Conservation (phyloP, 306 rosid species). For the Cicer bijugum region DNA sequence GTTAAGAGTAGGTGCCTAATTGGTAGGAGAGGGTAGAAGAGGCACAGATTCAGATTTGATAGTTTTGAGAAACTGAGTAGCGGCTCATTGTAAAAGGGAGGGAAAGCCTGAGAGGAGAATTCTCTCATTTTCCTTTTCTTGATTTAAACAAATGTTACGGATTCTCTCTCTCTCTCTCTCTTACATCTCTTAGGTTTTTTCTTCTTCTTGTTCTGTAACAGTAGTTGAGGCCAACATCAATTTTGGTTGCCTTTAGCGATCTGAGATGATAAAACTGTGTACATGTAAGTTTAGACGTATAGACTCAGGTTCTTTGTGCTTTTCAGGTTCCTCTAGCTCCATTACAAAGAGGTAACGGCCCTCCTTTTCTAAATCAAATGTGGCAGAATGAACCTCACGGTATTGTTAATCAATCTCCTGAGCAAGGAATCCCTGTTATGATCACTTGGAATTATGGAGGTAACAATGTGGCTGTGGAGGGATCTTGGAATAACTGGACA, state of each 20-base stretch:
- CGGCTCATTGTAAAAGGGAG: conserved; percentile 15
- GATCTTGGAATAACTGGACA: conserved; percentile 95
- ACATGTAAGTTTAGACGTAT: conserved; percentile 1
- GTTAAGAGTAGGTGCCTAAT: neutral
- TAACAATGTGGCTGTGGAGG: conserved; percentile 75
- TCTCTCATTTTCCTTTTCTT: neutral
- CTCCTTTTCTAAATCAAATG: conserved; percentile 53
- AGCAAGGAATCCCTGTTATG: conserved; percentile 77
- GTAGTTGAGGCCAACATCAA: neutral
- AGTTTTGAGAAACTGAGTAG: neutral
- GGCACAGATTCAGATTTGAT: conserved; percentile 2
- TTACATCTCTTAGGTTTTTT: neutral
- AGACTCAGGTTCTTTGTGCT: conserved; percentile 39
- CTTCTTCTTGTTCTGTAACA: conserved; percentile 2
- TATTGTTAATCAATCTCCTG: conserved; percentile 59
- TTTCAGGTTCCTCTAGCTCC: conserved; percentile 90
- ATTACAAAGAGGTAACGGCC: conserved; percentile 65
- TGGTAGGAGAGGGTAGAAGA: neutral
- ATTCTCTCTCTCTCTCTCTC: neutral
- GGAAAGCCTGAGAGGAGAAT: neutral
- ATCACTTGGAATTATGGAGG: conserved; percentile 86
- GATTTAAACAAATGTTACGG: neutral
- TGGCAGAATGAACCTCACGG: conserved; percentile 62
- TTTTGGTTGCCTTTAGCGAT: conserved; percentile 4
- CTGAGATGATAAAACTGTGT: conserved; percentile 12